Conservation (phyloP, 257 asterid species). For the Lavandula angustifolia region DNA sequence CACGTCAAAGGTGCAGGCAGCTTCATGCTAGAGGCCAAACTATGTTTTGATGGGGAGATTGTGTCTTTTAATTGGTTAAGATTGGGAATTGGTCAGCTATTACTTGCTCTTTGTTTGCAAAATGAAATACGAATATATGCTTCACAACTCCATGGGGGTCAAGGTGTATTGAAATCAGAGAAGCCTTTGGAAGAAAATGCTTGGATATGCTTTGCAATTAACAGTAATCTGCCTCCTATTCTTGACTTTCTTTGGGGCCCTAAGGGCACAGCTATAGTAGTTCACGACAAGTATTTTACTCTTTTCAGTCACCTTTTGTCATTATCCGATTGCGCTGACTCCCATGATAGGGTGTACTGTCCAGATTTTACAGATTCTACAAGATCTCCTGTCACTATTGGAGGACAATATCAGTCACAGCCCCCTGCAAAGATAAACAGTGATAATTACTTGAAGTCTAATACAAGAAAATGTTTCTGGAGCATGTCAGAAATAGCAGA, state of each 20-base stretch:
- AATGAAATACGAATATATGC: conserved; percentile 70
- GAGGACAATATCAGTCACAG: conserved; percentile 35
- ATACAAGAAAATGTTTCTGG: conserved; percentile 48
- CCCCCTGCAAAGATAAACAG: conserved; percentile 37
- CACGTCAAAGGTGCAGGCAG: conserved; percentile 59
- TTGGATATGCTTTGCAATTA: conserved; percentile 78
- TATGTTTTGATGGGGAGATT: conserved; percentile 64
- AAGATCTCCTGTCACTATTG: conserved; percentile 27
- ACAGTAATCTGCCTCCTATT: conserved; percentile 50
- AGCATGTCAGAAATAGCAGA: conserved; percentile 76
- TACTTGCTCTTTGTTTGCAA: conserved; percentile 76
- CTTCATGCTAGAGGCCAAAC: conserved; percentile 72
- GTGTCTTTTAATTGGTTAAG: conserved; percentile 70
- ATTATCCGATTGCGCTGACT: conserved; percentile 40
- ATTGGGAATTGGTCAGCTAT: conserved; percentile 72
- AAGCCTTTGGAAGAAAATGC: conserved; percentile 51
- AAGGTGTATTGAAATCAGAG: conserved; percentile 53
- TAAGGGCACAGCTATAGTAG: conserved; percentile 60
- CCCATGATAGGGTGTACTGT: conserved; percentile 28
- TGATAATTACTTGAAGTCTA: conserved; percentile 39
- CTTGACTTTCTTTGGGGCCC: conserved; percentile 92
- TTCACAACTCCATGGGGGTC: conserved; percentile 63
- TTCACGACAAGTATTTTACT: conserved; percentile 67
- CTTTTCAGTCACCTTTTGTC: conserved; percentile 62
- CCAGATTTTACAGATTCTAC: conserved; percentile 36